A percentile compares a stretch with the other conserved stretches of the same genome.
These are phyloP conservation scores for Mycena olivaceomarginata DNA, from an alignment of 768 basidiomycete species.

Conservation along the genomic window DNA sequence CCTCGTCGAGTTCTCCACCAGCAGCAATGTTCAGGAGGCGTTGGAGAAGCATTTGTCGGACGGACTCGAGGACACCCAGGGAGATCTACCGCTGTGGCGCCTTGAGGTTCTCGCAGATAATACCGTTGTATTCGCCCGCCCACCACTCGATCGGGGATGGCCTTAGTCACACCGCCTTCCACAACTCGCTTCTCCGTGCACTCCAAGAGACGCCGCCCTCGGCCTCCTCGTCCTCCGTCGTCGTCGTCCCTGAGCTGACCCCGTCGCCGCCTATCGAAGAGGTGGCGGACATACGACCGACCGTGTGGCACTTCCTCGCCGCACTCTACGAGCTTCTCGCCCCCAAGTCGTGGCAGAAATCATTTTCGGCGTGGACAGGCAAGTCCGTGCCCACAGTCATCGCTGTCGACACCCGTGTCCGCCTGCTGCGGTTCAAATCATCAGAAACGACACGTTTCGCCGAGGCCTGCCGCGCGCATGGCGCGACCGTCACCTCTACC, in stretches of 20 bases:
- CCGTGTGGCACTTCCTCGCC: conserved; percentile 47
- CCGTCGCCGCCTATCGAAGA: conserved; percentile 53
- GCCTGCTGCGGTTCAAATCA: conserved; percentile 50
- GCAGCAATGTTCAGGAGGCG: conserved; percentile 43
- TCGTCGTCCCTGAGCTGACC: conserved; percentile 39
- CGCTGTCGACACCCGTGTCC: conserved; percentile 48
- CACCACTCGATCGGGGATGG: conserved; percentile 64
- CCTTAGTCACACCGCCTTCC: conserved; percentile 60
- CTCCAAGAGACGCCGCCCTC: conserved; percentile 45
- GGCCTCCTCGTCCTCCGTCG: conserved; percentile 27
- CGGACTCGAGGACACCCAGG: conserved; percentile 48
- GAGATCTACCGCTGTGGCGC: conserved; percentile 60
- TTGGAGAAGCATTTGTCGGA: conserved; percentile 51
- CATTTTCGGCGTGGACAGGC: conserved; percentile 55
- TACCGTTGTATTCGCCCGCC: conserved; percentile 56
- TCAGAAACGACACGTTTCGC: conserved; percentile 46
- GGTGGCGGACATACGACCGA: conserved; percentile 49
- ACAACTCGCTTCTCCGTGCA: conserved; percentile 53
- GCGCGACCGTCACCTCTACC: conserved; percentile 55
- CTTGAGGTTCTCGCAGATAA: conserved; percentile 54
- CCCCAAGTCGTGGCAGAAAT: conserved; percentile 20
- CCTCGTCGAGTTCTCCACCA: conserved; percentile 54
- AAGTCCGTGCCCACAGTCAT: conserved; percentile 42
- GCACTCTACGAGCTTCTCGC: conserved; percentile 55
- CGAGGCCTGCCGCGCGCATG: conserved; percentile 49